Evolutionary conservation across 2,329 filamentous ascomycete genomes (phyloP).

Genomic region (Trichoderma sp.): DNA sequence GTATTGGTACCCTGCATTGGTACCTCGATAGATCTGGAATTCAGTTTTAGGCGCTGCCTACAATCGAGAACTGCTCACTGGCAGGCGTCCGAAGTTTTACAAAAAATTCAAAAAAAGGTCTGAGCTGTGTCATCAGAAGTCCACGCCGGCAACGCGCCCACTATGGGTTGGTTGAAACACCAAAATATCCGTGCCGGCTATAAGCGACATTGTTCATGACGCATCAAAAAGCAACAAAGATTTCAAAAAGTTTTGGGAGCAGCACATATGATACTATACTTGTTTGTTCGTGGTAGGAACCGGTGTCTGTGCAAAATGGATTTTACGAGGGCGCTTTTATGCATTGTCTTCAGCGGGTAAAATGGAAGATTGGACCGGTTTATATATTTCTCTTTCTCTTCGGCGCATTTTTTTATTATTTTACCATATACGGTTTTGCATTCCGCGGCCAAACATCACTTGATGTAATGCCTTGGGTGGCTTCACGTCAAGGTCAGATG

Average conservation of each 20-base stretch:
- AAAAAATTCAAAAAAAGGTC: conserved; percentile 18
- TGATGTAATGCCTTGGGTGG: not conserved
- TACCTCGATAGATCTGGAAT: conserved; percentile 30
- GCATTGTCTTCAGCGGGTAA: conserved; percentile 47
- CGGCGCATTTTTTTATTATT: conserved; percentile 30
- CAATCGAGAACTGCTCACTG: conserved; percentile 5
- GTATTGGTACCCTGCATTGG: conserved; percentile 29
- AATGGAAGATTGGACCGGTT: conserved; percentile 33
- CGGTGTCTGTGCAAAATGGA: conserved; percentile 36
- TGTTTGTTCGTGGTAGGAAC: conserved; percentile 34
- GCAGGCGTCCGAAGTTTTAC: not conserved
- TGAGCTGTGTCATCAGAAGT: conserved; percentile 9
- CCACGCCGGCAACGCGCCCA: not conserved
- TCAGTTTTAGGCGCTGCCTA: conserved; percentile 26
- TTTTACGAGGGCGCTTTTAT: conserved; percentile 43
- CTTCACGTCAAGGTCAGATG: not conserved
- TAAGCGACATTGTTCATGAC: conserved; percentile 29
- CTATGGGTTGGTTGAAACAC: conserved; percentile 22
- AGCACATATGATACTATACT: conserved; percentile 39
- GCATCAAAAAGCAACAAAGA: conserved; percentile 25
- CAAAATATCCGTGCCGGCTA: conserved; percentile 3
- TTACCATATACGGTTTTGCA: conserved; percentile 27
- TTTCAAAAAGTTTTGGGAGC: conserved; percentile 36
- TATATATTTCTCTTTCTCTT: conserved; percentile 15
- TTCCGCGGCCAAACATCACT: conserved; percentile 21